Evolutionary conservation across 495 filamentous ascomycete species (phyloP), one percentile per base, ranked within the genome.

Genomic region (Copromyces sp.): DNA sequence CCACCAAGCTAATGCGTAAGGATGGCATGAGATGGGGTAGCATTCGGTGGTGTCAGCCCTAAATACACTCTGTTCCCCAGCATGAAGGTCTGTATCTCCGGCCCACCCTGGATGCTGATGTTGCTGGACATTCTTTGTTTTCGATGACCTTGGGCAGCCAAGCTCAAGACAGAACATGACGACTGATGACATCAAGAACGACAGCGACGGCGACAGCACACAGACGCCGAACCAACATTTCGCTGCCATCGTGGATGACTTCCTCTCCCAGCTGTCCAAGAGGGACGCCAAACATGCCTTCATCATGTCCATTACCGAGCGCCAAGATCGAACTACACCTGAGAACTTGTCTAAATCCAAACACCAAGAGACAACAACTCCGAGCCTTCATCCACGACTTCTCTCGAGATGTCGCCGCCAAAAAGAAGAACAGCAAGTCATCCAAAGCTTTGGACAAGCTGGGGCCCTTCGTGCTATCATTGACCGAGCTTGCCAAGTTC

Each of bases 261-360:
- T 75, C 41, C 68, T 75, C 14, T 20, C 37, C 0, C 71, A 73
- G 44, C 59, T 75, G 2, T 39, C 61, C 42, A 41, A 69, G 40
- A 68, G 72, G 1, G 65, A 74, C 61, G 61, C 70, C 24, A 74
- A 73, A n/a, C 68, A 71, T 8, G 70, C 29, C 3, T 74, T 74
- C 68, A 37, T 74, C 8, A 40, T 68, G 70, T 40, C 59, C 11
- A 32, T 75, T 6, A 71, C 32, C 32, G 40, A 71, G 24, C 41
- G 16, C 0, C 37, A 37, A 24, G 69, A 47, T 17, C 69, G 1
- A 38, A 8, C 16, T 24, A 11, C 29, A 5, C 9, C 24, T 2
- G 69, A 71, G 35, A 29, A 14, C 1, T 29, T 16, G 12, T 32
- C 39, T n/a, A n/a, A 24, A 4, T 47, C 44, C n/a, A 24, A 24